Evolutionary conservation across 306 rosid species (phyloP).

Genomic region (Malus asiatica): DNA sequence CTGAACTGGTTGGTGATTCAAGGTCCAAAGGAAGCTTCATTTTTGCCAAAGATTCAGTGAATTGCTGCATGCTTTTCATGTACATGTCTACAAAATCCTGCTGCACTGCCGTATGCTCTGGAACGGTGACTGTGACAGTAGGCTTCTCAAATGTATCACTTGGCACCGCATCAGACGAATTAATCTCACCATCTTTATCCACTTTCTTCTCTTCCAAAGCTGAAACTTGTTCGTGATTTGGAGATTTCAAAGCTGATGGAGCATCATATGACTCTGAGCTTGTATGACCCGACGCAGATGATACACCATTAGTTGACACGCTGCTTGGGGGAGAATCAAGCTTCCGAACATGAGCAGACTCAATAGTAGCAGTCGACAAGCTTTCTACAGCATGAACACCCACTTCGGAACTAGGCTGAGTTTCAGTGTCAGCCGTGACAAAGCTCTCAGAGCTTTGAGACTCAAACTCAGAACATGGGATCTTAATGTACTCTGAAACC

Average conservation of each 20-base stretch:
- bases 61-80: constrained; percentile 98
- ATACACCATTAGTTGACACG: constrained; percentile 47
- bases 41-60: constrained; percentile 86
- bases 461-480: constrained; percentile 52
- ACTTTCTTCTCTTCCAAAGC: constrained; percentile 29
- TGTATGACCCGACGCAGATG: constrained; percentile 42
- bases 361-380: constrained; percentile 40
- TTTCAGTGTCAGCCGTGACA: constrained; percentile 40
- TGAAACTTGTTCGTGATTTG: constrained; percentile 31
- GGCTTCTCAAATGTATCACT: constrained; percentile 42
- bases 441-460: constrained; percentile 57
- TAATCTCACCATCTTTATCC: constrained; percentile 55
- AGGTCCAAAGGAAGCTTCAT: constrained; percentile 94
- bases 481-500: constrained; percentile 77
- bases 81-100: constrained; percentile 95
- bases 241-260: constrained; percentile 29
- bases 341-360: constrained; percentile 41
- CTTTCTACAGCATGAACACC: constrained; percentile 46
- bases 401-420: constrained; percentile 32
- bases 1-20: constrained; percentile 62
- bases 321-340: constrained; percentile 62
- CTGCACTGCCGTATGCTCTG: constrained; percentile 72
- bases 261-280: constrained; percentile 50
- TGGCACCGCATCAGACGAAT: constrained; percentile 39
- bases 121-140: constrained; percentile 44